A percentile compares a stretch with the other conserved stretches of the same genome.
phyloP scores from a whole-genome alignment of 768 basidiomycete species.

The Mycena pura region DNA sequence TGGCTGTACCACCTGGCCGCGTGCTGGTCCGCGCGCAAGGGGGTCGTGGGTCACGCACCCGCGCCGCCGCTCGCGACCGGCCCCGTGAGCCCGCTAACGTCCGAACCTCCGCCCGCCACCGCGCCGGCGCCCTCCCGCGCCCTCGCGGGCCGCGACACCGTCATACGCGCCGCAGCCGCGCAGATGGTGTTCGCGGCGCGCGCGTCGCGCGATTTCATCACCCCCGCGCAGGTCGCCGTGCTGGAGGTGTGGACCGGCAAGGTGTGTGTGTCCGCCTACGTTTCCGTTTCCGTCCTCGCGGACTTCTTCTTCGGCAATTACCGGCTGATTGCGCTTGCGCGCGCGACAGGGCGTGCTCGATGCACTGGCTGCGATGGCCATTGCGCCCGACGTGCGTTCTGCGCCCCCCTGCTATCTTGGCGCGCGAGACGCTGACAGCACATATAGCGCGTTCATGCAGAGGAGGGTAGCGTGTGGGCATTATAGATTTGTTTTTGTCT shows the following conservation, averaged over 20 bases:
- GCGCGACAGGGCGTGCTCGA: constrained; percentile 62
- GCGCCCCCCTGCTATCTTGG: constrained; percentile 10
- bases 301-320: too few species aligned
- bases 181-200: constrained; percentile 88
- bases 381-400: constrained; percentile 57
- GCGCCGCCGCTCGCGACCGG: constrained; percentile 52
- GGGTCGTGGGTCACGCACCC: constrained; percentile 25
- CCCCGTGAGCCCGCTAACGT: constrained; percentile 48
- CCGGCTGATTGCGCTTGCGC: constrained; percentile 10
- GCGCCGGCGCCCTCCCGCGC: constrained; percentile 19
- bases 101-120: constrained; percentile 33
- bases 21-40: constrained; percentile 59
- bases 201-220: constrained; percentile 75
- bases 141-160: constrained; percentile 35
- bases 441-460: constrained; percentile 49
- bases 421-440: neutral
- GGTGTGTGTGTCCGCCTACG: constrained; percentile 40
- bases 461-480: constrained; percentile 66
- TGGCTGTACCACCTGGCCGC: constrained; percentile 81
- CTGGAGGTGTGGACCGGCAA: constrained; percentile 68
- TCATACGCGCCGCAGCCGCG: constrained; percentile 77
- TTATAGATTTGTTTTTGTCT: neutral
- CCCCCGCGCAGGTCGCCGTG: constrained; percentile 64
- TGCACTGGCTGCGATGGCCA: constrained; percentile 55
- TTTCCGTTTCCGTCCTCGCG: constrained; percentile 16